phyloP scores from a whole-genome alignment of 768 basidiomycete species.

The Filobasidium floriforme region DNA sequence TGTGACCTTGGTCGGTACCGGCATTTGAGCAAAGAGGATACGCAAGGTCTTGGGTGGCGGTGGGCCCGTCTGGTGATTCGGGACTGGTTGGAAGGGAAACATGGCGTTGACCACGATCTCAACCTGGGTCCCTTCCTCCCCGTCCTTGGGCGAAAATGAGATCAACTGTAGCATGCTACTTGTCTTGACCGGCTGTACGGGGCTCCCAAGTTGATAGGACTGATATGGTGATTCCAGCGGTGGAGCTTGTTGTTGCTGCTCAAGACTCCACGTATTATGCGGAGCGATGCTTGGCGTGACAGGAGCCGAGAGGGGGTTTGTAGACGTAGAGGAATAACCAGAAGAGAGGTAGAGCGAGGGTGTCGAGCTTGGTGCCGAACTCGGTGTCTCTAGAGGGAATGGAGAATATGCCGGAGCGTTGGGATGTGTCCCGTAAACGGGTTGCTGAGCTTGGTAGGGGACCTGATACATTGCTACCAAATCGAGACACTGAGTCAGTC shows the following conservation, averaged over 20 bases:
- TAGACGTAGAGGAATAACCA: not conserved
- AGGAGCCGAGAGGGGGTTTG: not conserved
- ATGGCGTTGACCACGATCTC: conserved; percentile 59
- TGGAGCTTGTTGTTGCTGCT: conserved; percentile 6
- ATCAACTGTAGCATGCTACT: conserved; percentile 45
- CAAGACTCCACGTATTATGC: not conserved
- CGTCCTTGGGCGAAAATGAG: conserved; percentile 59
- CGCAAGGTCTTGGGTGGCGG: conserved; percentile 56
- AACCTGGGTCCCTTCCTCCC: conserved; percentile 58
- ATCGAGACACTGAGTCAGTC: not conserved
- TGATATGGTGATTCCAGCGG: not conserved
- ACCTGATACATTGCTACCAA: not conserved
- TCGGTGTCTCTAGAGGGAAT: not conserved
- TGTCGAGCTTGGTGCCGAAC: not conserved
- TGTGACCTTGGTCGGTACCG: conserved; percentile 59
- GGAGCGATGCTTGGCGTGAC: conserved; percentile 1
- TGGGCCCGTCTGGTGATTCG: conserved; percentile 53
- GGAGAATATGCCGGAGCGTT: not conserved
- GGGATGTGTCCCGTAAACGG: not conserved
- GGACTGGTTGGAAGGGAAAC: conserved; percentile 54
- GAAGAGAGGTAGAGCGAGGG: conserved; percentile 5
- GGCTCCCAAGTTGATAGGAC: not conserved
- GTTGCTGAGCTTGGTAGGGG: conserved; percentile 1
- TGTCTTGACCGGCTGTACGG: not conserved
- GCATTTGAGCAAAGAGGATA: conserved; percentile 63